Percentiles rank a stretch among this genome's conserved stretches.
Evolutionary conservation across 2,329 filamentous ascomycete genomes (phyloP).

Genomic region (Trichoderma oligosporum): DNA sequence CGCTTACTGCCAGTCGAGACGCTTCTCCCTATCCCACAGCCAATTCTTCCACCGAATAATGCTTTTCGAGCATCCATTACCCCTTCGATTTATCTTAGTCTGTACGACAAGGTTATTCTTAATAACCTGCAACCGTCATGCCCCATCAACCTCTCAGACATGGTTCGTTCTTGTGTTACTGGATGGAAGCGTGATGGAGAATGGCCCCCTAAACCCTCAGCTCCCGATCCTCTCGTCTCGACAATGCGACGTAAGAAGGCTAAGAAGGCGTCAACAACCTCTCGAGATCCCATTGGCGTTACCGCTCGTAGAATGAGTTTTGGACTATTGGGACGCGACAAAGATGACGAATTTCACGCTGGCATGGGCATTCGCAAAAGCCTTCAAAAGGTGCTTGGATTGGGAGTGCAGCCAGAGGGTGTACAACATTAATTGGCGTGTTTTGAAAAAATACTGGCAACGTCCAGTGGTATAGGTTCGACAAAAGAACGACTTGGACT

Average conservation of each 20-base stretch:
- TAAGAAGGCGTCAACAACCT: constrained; percentile 25
- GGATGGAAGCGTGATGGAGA: constrained; percentile 93
- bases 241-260: constrained; percentile 40
- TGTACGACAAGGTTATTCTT: constrained; percentile 85
- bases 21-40: constrained; percentile 68
- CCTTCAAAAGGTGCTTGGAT: constrained; percentile 44
- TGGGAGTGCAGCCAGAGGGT: constrained; percentile 30
- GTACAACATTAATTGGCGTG: not conserved
- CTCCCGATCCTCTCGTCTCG: constrained; percentile 35
- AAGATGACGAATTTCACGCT: constrained; percentile 31
- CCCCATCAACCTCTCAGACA: constrained; percentile 80
- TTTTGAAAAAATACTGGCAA: not conserved
- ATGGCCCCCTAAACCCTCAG: constrained; percentile 67
- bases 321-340: constrained; percentile 43
- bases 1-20: constrained; percentile 48
- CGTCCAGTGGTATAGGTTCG: not conserved
- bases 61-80: constrained; percentile 74
- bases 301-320: constrained; percentile 45
- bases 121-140: constrained; percentile 78
- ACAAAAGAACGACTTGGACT: not conserved
- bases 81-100: constrained; percentile 68
- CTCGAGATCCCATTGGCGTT: constrained; percentile 29
- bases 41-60: constrained; percentile 69
- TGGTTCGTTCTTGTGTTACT: constrained; percentile 74
- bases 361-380: constrained; percentile 45